Base-by-base conservation (phyloP, 768 basidiomycete species). In the Suillus spraguei region DNA sequence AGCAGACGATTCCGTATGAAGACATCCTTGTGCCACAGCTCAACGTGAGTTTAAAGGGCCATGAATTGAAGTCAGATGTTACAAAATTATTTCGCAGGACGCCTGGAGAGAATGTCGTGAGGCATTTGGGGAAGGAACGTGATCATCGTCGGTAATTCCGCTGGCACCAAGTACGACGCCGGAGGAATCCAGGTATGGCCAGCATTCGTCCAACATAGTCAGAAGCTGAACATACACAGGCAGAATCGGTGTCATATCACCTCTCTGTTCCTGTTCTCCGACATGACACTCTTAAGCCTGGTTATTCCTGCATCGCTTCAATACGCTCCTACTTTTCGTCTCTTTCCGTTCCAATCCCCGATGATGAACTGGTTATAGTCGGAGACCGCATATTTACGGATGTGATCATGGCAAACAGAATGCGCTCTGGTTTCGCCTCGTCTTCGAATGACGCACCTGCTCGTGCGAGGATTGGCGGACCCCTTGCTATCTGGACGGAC, bases 361-460 rank as follows among this genome's bases (percentile, higher is more conserved):
- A 87, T 66, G 78, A 87, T 32, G 85, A 90, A 63, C 79, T 97
- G 49, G 78, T 98, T 62, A 76, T 98, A 44, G 88, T 99, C 14
- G 97, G 97, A 0, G 97, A 99, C 78, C 85, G 97, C 13, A 77
- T 98, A 59, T 91, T 97, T 69, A 99, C 97, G 0, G 97, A 99
- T 72, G 78, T 95, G 20, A 84, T 98, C 60, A 80, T 98, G 75
- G 90, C 94, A 10, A 90, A 92, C 68, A 87, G 94, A 41, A 87
- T 95, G 80, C 59, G 28, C 74, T 74, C 33, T 71, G 63, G 33
- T 69, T 62, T 63, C 69, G 47, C 39, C 63, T 50, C 39, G 53
- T 59, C 35, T 54, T 62, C 60, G 64, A 69, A 1, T 61, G 24
- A 52, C 5, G 41, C 22, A 35, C n/a, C 46, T 9, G n/a, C 62